Conservation (phyloP, 139 green algal genomes). For the Chlorella sp. region DNA sequence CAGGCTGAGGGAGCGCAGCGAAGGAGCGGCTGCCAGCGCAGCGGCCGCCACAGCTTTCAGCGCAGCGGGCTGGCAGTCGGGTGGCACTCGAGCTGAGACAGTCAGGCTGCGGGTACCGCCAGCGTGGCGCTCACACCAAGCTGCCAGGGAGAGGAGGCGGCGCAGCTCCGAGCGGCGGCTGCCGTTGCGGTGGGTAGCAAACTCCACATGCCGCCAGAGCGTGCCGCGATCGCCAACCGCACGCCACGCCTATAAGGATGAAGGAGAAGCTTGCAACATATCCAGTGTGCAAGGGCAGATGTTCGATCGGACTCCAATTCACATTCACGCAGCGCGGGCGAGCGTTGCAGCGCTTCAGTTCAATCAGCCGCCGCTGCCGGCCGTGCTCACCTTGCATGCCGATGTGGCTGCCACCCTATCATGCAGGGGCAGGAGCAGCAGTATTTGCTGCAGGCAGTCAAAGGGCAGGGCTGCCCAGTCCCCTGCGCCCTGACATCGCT, state of each 20-base stretch:
- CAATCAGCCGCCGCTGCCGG: too few relatives aligned
- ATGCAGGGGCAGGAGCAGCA: neutral
- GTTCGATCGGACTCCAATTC: too few relatives aligned
- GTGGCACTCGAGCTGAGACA: conserved; percentile 3
- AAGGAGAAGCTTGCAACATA: too few relatives aligned
- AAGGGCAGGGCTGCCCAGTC: neutral
- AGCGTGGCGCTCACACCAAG: neutral
- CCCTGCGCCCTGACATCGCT: neutral
- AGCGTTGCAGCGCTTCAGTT: too few relatives aligned
- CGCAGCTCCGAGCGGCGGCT: conserved; percentile 18
- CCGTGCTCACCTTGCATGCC: neutral
- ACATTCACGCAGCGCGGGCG: too few relatives aligned
- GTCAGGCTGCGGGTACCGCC: neutral
- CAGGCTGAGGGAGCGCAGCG: neutral
- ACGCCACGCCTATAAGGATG: neutral
- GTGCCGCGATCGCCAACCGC: neutral
- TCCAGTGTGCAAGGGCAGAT: too few relatives aligned
- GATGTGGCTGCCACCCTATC: neutral
- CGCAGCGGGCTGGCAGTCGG: neutral
- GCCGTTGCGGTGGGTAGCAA: conserved; percentile 13
- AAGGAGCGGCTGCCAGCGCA: neutral
- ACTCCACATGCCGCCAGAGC: neutral
- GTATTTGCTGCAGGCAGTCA: neutral
- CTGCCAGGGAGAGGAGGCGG: conserved; percentile 14
- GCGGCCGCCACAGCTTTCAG: neutral